Evolutionary conservation across 129 eudicot genomes (phyloP).

Genomic region (Flaveria sonorensis): DNA sequence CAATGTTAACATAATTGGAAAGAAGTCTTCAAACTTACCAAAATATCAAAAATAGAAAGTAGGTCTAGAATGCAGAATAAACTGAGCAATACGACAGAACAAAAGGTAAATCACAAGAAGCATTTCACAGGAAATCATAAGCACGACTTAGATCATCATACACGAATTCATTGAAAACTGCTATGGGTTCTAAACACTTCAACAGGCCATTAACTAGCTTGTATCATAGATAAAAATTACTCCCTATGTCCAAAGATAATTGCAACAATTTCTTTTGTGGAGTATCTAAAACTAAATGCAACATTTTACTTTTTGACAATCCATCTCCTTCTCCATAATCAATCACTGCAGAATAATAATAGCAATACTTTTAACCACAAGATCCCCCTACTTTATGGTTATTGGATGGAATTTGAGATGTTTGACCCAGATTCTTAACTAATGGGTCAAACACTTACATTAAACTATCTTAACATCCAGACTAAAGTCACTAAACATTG

Average conservation of each 20-base stretch:
- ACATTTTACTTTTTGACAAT: not conserved
- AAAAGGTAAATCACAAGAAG: constrained; percentile 14
- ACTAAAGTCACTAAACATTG: not conserved
- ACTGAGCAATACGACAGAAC: not conserved
- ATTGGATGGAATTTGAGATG: not conserved
- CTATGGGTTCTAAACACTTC: constrained; percentile 5
- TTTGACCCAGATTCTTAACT: not conserved
- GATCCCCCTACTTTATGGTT: not conserved
- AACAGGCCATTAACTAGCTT: constrained; percentile 12
- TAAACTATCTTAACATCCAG: constrained; percentile 9
- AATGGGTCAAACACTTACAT: not conserved
- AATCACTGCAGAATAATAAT: not conserved
- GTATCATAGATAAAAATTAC: not conserved
- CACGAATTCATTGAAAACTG: not conserved
- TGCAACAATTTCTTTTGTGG: not conserved
- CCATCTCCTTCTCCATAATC: constrained; percentile 13
- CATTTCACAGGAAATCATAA: not conserved
- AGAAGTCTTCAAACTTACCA: not conserved
- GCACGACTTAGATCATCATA: constrained; percentile 12
- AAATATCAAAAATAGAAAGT: not conserved
- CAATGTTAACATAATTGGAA: constrained; percentile 5
- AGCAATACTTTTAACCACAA: constrained; percentile 4
- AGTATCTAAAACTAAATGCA: not conserved
- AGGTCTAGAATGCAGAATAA: constrained; percentile 21
- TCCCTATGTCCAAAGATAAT: not conserved